These are phyloP conservation scores for Incumbomyces delicatus DNA, from an alignment of 2,329 filamentous ascomycete species.

Conservation along the genomic window DNA sequence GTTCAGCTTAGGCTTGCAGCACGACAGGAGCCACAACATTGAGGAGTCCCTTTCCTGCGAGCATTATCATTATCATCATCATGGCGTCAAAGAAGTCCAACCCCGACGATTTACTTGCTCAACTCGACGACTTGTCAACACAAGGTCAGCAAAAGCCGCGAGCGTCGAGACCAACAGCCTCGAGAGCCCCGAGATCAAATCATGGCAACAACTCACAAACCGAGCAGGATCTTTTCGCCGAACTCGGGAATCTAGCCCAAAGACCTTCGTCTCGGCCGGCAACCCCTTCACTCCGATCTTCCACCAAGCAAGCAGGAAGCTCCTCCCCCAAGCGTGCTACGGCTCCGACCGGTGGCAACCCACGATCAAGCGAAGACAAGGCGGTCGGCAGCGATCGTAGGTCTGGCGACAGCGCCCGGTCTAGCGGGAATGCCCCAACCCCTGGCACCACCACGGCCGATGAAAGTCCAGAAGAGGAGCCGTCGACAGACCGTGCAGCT, in stretches of 20 bases:
- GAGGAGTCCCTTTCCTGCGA: too few species aligned
- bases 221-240: slow-evolving; percentile 71
- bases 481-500: slow-evolving; percentile 44
- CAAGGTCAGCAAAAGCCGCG: slow-evolving; percentile 25
- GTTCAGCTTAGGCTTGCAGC: too few species aligned
- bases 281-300: slow-evolving; percentile 58
- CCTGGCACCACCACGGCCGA: slow-evolving; percentile 52
- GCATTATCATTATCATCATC: background rate
- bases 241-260: slow-evolving; percentile 73
- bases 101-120: slow-evolving; percentile 40
- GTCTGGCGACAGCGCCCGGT: slow-evolving; percentile 66
- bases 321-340: slow-evolving; percentile 45
- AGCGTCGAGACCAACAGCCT: slow-evolving; percentile 22
- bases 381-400: slow-evolving; percentile 45
- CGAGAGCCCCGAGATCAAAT: slow-evolving; percentile 15
- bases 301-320: slow-evolving; percentile 41
- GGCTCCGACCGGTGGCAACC: slow-evolving; percentile 29
- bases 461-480: slow-evolving; percentile 30
- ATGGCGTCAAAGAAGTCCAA: slow-evolving; percentile 24
- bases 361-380: slow-evolving; percentile 58
- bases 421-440: slow-evolving; percentile 62
- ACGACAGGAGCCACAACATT: too few species aligned
- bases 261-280: slow-evolving; percentile 63
- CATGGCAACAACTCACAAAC: slow-evolving; percentile 22
- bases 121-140: slow-evolving; percentile 39